phyloP scores from a whole-genome alignment of 2,329 filamentous ascomycete genomes.

The Tolypocladium album region DNA sequence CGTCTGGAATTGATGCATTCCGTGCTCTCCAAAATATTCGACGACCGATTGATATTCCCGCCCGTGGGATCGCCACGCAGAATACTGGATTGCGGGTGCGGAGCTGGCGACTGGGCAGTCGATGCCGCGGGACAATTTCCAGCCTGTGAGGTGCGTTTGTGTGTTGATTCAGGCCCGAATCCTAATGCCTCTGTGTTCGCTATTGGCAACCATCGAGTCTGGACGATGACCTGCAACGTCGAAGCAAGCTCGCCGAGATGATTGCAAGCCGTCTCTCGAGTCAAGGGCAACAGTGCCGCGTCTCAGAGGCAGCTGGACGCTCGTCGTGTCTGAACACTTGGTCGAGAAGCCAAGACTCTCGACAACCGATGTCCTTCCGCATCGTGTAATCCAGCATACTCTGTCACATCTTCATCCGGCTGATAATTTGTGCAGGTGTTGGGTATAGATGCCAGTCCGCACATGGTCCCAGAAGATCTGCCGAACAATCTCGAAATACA shows the following conservation, averaged over 20 bases:
- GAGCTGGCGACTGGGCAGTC: slow-evolving; percentile 59
- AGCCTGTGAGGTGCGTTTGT: slow-evolving; percentile 46
- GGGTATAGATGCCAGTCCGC: slow-evolving; percentile 61
- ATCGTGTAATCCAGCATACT: not conserved
- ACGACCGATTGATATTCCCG: slow-evolving; percentile 59
- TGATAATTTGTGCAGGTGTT: slow-evolving; percentile 41
- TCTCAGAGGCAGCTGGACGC: not conserved
- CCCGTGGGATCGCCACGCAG: slow-evolving; percentile 44
- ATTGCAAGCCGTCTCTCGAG: not conserved
- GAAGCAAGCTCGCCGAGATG: not conserved
- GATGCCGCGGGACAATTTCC: slow-evolving; percentile 57
- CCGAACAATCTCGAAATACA: slow-evolving; percentile 61
- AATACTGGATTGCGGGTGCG: slow-evolving; percentile 64
- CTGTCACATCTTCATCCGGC: not conserved
- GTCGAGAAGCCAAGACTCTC: not conserved
- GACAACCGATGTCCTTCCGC: not conserved
- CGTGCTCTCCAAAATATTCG: slow-evolving; percentile 53
- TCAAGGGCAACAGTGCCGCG: not conserved
- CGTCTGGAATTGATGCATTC: slow-evolving; percentile 53
- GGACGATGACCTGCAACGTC: not conserved
- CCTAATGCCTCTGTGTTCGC: not conserved
- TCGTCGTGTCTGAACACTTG: not conserved
- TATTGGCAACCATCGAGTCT: not conserved
- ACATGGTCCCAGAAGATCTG: slow-evolving; percentile 53
- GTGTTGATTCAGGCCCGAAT: not conserved